Conservation (phyloP, 495 filamentous ascomycete species). For the Neurospora pannonica region DNA sequence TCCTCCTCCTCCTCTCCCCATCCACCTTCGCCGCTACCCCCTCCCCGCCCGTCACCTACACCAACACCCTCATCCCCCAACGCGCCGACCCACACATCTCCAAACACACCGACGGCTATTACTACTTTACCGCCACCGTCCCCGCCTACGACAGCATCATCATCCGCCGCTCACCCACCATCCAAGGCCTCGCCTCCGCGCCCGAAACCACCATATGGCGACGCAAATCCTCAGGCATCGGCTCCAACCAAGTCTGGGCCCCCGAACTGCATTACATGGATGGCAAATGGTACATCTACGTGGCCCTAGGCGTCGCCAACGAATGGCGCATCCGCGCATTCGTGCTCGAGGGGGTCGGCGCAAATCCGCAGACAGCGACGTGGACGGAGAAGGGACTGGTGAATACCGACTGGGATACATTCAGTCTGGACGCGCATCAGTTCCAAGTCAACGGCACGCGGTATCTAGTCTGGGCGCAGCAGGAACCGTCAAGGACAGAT, state of each 20-base stretch:
- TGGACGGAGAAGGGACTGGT: conserved; percentile 19
- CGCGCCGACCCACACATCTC: conserved; percentile 24
- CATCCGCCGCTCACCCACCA: conserved; percentile 37
- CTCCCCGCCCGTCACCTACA: conserved; percentile 14
- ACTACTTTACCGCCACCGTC: conserved; percentile 39
- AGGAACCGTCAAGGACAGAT: conserved; percentile 11
- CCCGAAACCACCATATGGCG: conserved; percentile 20
- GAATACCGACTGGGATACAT: conserved; percentile 23
- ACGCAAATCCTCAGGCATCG: conserved; percentile 35
- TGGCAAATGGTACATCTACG: conserved; percentile 39
- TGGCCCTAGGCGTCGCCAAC: conserved; percentile 19
- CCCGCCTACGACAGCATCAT: conserved; percentile 40
- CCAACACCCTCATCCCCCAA: conserved; percentile 15
- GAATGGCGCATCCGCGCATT: conserved; percentile 21
- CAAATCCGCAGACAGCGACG: conserved; percentile 13
- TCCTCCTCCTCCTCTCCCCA: conserved; percentile 1
- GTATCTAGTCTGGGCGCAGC: conserved; percentile 22
- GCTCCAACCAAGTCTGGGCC: conserved; percentile 47
- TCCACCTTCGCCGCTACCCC: background rate
- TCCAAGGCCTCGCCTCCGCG: conserved; percentile 38
- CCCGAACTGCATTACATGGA: conserved; percentile 44
- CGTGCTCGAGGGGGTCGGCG: conserved; percentile 18
- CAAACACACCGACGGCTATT: conserved; percentile 41
- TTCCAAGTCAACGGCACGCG: conserved; percentile 19
- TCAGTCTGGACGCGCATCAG: conserved; percentile 16